A percentile compares a stretch with the other conserved stretches of the same genome.
phyloP scores from a whole-genome alignment of 306 rosid genomes.

The Betula pendula region DNA sequence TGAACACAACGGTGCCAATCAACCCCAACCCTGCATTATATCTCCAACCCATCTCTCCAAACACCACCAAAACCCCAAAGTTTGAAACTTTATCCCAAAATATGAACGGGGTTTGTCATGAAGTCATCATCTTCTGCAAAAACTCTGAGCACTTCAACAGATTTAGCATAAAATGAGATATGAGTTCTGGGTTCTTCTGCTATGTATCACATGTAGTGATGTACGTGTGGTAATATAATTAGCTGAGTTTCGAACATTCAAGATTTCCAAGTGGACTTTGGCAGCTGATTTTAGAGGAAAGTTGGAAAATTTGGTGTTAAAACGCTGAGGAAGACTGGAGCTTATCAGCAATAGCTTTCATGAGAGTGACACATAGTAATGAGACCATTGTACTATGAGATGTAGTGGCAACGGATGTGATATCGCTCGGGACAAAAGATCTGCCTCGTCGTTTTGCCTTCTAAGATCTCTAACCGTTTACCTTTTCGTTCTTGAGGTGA shows the following conservation, averaged over 20 bases:
- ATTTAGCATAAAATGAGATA: not conserved
- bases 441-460: too few species aligned
- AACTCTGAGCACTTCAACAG: not conserved
- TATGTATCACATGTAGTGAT: not conserved
- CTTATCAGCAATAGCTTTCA: not conserved
- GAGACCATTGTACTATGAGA: not conserved
- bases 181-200: not conserved
- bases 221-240: not conserved
- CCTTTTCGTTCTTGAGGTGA: too few species aligned
- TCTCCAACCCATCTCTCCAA: conserved; percentile 55
- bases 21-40: conserved; percentile 60
- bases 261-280: not conserved
- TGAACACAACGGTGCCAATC: conserved; percentile 53
- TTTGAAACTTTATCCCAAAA: not conserved
- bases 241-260: not conserved
- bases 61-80: not conserved
- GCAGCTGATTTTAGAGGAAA: not conserved
- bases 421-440: not conserved
- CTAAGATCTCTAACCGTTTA: too few species aligned
- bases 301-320: not conserved
- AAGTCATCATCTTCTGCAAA: conserved; percentile 10
- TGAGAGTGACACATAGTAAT: conserved; percentile 22
- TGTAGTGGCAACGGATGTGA: not conserved
- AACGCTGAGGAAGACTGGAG: too few species aligned
- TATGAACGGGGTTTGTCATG: conserved; percentile 15